These are phyloP conservation scores for Mycena pura DNA, from an alignment of 768 basidiomycete species.

Conservation along the genomic window DNA sequence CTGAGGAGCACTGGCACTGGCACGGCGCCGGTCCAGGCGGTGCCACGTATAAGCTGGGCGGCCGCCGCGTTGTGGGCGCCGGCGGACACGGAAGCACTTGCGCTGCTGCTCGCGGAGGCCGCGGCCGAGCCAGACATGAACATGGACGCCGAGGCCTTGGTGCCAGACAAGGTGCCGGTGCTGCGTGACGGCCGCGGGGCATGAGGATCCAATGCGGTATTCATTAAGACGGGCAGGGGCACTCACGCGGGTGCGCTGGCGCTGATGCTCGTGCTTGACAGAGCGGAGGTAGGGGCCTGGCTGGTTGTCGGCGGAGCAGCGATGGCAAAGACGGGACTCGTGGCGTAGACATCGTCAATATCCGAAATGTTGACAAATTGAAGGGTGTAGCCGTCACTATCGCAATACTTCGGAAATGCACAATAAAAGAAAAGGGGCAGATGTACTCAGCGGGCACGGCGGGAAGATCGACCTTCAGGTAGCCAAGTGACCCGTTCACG, in stretches of 20 bases:
- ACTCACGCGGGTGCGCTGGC: background rate
- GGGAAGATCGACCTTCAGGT: slow-evolving; percentile 1
- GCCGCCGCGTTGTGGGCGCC: slow-evolving; percentile 1
- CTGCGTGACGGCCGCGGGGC: background rate
- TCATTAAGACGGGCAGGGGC: background rate
- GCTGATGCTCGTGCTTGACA: background rate
- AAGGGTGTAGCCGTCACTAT: slow-evolving; percentile 19
- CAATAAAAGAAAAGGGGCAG: background rate
- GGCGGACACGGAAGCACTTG: background rate
- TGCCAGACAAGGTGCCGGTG: background rate
- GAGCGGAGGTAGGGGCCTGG: background rate
- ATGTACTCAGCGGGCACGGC: background rate
- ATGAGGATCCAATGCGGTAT: background rate
- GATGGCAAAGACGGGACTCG: slow-evolving; percentile 12
- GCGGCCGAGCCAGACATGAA: background rate
- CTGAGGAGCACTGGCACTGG: background rate
- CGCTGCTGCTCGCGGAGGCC: background rate
- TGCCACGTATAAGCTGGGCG: background rate
- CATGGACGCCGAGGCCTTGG: background rate
- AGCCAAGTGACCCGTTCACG: slow-evolving; percentile 5
- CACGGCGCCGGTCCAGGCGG: background rate
- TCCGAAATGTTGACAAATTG: slow-evolving; percentile 21
- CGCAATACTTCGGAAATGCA: background rate
- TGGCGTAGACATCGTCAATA: slow-evolving; percentile 17
- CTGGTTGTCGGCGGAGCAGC: slow-evolving; percentile 11